A percentile compares a stretch with the other conserved stretches of the same genome.
phyloP scores from a whole-genome alignment of 139 green algal species.

The Haematococcus lacustris region DNA sequence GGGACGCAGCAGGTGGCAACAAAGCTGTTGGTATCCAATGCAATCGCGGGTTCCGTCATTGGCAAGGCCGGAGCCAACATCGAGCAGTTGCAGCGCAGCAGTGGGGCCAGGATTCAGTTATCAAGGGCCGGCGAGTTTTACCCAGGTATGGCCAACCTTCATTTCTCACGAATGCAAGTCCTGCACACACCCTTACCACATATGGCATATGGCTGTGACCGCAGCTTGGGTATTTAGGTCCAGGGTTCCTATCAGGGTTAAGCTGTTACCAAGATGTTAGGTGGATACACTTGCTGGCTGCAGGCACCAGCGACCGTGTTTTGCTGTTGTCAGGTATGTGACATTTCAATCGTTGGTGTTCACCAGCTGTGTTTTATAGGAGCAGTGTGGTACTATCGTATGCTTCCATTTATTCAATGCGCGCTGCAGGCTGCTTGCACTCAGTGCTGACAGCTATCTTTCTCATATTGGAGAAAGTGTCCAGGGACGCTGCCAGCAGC shows the following conservation, averaged over 20 bases:
- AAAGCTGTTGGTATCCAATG: constrained; percentile 58
- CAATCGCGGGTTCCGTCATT: constrained; percentile 44
- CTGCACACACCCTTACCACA: neutral
- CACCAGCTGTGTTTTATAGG: neutral
- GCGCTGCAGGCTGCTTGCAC: constrained; percentile 39
- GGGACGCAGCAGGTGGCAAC: constrained; percentile 29
- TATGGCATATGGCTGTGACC: neutral
- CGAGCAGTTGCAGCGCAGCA: constrained; percentile 57
- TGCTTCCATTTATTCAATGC: neutral
- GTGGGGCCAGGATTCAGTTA: constrained; percentile 50
- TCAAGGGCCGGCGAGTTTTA: constrained; percentile 58
- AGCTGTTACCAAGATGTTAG: neutral
- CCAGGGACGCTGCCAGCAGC: neutral
- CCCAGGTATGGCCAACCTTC: constrained; percentile 28
- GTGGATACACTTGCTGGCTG: too few relatives aligned
- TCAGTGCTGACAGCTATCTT: constrained; percentile 58
- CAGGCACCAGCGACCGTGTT: constrained; percentile 89
- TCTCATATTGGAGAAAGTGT: constrained; percentile 59
- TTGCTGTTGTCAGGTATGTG: constrained; percentile 54
- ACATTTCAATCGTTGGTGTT: neutral
- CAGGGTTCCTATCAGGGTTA: too few relatives aligned
- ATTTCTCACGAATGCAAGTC: neutral
- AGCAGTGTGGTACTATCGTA: neutral
- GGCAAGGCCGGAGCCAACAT: constrained; percentile 45
- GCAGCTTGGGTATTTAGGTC: neutral